These are phyloP conservation scores for Trametes polyzona DNA, from an alignment of 1,284 basidiomycete genomes.

Conservation along the genomic window DNA sequence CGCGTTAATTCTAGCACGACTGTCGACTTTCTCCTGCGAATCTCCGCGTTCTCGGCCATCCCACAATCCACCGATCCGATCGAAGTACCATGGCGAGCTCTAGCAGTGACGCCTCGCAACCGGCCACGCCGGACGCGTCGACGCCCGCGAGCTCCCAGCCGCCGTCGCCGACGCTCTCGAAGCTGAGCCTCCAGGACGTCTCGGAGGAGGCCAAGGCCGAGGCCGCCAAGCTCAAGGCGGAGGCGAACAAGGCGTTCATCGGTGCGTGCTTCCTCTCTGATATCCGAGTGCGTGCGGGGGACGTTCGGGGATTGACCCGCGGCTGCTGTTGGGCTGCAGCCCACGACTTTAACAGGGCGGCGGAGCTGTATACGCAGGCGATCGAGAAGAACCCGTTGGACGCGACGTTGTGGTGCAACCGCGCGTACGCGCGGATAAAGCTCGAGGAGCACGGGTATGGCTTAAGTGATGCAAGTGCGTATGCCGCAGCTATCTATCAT, in stretches of 20 bases:
- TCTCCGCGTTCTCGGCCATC: neutral
- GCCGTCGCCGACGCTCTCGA: slow-evolving; percentile 60
- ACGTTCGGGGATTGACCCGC: neutral
- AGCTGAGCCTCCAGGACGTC: slow-evolving; percentile 55
- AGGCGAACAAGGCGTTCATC: slow-evolving; percentile 87
- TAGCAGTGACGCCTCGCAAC: slow-evolving; percentile 34
- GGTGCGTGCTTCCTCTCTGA: slow-evolving; percentile 47
- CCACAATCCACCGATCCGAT: too few relatives aligned
- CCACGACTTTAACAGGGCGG: slow-evolving; percentile 65
- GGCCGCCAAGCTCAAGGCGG: slow-evolving; percentile 74
- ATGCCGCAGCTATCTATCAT: neutral
- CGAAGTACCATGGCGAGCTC: slow-evolving; percentile 11
- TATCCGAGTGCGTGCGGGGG: neutral
- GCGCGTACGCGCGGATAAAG: slow-evolving; percentile 78
- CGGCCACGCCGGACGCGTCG: slow-evolving; percentile 43
- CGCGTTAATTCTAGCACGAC: too few relatives aligned
- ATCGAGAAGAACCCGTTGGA: slow-evolving; percentile 81
- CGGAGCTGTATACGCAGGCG: slow-evolving; percentile 76
- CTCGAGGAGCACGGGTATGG: slow-evolving; percentile 86
- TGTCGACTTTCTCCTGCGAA: too few relatives aligned
- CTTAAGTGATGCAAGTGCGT: slow-evolving; percentile 70
- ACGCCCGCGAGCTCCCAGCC: slow-evolving; percentile 50
- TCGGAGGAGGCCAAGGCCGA: slow-evolving; percentile 71
- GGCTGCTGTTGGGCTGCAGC: slow-evolving; percentile 35
- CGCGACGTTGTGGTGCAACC: slow-evolving; percentile 80